Evolutionary conservation across 2,329 filamentous ascomycete species (phyloP), one percentile per base, ranked within the genome.

Genomic region (Elsinoe ampelina): DNA sequence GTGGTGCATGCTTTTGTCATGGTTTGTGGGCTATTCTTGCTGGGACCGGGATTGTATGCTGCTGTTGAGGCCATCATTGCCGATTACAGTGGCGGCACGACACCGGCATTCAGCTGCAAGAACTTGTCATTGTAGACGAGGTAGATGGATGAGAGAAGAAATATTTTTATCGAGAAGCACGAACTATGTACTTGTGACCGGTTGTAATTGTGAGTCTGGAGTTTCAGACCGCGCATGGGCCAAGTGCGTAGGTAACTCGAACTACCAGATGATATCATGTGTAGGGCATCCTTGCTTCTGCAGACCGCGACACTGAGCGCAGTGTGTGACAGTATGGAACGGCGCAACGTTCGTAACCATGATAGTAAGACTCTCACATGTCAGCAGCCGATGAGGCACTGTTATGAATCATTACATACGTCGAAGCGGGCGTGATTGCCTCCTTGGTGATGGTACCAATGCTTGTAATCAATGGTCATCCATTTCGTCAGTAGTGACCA

Each of bases 11-110:
- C 72, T 1, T 68, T 79, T 56, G 67, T 79, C 11, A 68, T 79
- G 71, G 10, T 67, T 3, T 66, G 66, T 39, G 77, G 77, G 0
- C 61, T 80, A 60, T 79, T 80, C 62, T 60, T 79, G 59, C 66
- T 79, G 13, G 77, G 77, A 3, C 77, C 76, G 0, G 77, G 77
- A 0, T 61, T 79, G n/a, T 79, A 79, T 63, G 75, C 76, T 32
- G 77, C 77, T 12, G 72, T 77, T 3, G 67, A 78, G 65, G 76
- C 77, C 10, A 79, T 79, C 54, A 77, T 78, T 56, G 70, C 68
- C 3, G 77, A 79, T 66, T 79, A 79, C 57, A 67, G 72, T 1
- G 71, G 72, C 1, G 60, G 64, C 19, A 70, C 71, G 1, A 71
- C 66, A 36, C 76, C 76, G 10, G 75, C 76, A 2, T 79, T 79